phyloP scores from a whole-genome alignment of 1,284 basidiomycete genomes.

The Rhodotorula sp. region DNA sequence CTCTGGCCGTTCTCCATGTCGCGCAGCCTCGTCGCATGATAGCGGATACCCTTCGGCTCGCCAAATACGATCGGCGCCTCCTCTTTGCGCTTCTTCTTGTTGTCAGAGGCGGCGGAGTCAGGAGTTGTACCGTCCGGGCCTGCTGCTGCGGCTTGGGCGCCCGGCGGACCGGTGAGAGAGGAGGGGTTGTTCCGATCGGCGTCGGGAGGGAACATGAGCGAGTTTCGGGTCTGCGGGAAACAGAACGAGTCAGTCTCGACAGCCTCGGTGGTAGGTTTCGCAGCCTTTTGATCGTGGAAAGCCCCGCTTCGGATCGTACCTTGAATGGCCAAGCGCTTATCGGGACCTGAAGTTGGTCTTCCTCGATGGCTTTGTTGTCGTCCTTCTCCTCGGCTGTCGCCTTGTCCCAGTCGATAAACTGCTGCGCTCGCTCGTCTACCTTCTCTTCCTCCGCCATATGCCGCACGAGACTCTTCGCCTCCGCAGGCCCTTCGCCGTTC shows the following conservation, averaged over 20 bases:
- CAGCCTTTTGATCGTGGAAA: neutral
- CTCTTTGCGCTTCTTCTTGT: neutral
- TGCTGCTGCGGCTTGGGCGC: neutral
- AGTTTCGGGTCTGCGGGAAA: constrained; percentile 69
- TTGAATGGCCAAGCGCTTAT: constrained; percentile 86
- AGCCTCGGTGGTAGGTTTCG: neutral
- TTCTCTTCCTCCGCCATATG: constrained; percentile 30
- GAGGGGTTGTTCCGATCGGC: constrained; percentile 59
- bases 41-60: constrained; percentile 66
- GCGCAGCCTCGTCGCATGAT: constrained; percentile 72
- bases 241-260: neutral
- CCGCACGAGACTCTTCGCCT: neutral
- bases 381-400: constrained; percentile 45
- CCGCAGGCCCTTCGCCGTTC: neutral
- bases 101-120: neutral
- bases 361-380: constrained; percentile 41
- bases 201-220: constrained; percentile 88
- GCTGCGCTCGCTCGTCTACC: constrained; percentile 54
- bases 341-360: constrained; percentile 29
- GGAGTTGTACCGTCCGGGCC: neutral
- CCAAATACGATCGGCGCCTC: constrained; percentile 49
- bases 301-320: constrained; percentile 53
- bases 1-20: constrained; percentile 48
- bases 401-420: constrained; percentile 63
- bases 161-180: constrained; percentile 4